phyloP scores from a whole-genome alignment of 208 protist genomes.

The Acanthamoeba lenticulata region DNA sequence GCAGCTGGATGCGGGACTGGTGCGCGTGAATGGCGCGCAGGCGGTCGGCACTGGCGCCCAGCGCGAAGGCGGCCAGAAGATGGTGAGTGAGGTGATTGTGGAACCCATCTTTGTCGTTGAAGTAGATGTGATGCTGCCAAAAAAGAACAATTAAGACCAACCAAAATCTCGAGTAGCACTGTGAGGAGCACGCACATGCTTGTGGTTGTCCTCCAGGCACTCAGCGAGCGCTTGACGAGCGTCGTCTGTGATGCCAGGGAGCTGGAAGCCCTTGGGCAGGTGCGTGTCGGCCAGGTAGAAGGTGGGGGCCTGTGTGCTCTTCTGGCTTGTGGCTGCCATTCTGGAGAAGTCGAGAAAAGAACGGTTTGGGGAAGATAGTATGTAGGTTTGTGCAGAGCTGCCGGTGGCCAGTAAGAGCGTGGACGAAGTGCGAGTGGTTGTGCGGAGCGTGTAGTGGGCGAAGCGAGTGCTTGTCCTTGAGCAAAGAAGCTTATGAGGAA shows the following conservation, averaged over 20 bases:
- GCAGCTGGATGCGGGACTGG: background rate
- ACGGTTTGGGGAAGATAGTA: too few species aligned
- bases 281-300: constrained; percentile 25
- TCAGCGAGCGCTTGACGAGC: background rate
- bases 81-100: constrained; percentile 50
- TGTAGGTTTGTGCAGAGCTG: too few species aligned
- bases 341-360: too few species aligned
- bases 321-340: background rate
- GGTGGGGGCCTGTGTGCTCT: background rate
- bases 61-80: constrained; percentile 1
- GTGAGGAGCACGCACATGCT: background rate
- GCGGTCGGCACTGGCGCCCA: background rate
- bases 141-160: background rate
- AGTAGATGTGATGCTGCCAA: background rate
- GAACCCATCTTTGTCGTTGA: background rate
- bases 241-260: background rate
- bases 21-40: background rate
- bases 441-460: too few species aligned
- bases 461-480: too few species aligned
- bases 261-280: background rate
- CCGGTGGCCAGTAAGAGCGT: too few species aligned
- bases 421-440: too few species aligned
- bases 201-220: constrained; percentile 20
- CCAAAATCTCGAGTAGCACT: background rate
- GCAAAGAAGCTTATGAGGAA: too few species aligned